Evolutionary conservation across 768 basidiomycete genomes (phyloP).

Genomic region (Gymnopilus junonius): DNA sequence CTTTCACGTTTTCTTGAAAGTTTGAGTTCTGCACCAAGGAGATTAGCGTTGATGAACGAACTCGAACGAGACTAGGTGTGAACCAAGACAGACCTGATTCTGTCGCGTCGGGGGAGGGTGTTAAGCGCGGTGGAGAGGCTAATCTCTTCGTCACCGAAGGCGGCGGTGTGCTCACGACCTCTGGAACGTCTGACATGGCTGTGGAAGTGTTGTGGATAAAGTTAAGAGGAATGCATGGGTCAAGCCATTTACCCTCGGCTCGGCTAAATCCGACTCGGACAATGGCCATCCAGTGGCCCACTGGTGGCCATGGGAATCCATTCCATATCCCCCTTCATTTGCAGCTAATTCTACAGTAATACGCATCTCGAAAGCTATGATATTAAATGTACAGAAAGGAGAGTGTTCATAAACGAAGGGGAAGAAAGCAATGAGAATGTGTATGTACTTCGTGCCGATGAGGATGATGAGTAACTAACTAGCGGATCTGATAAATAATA

Average conservation of each 20-base stretch:
- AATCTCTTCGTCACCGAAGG: constrained; percentile 10
- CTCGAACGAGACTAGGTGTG: constrained; percentile 18
- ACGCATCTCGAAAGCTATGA: neutral
- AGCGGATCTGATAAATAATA: neutral
- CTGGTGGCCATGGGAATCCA: neutral
- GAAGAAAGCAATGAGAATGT: neutral
- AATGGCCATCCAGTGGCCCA: neutral
- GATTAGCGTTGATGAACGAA: constrained; percentile 16
- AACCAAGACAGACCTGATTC: constrained; percentile 43
- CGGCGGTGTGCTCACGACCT: constrained; percentile 16
- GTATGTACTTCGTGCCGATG: neutral
- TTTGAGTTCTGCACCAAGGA: constrained; percentile 42
- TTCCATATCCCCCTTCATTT: neutral
- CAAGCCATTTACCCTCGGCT: constrained; percentile 31
- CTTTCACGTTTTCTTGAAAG: constrained; percentile 75
- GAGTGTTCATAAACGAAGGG: neutral
- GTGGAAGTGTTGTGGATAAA: constrained; percentile 25
- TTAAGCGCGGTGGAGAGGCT: constrained; percentile 36
- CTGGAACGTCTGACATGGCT: constrained; percentile 29
- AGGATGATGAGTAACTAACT: neutral
- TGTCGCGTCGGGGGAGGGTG: constrained; percentile 51
- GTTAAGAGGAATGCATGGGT: constrained; percentile 22
- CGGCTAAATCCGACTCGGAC: constrained; percentile 41
- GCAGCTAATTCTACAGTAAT: neutral
- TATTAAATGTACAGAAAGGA: constrained; percentile 9